phyloP scores from a whole-genome alignment of 495 filamentous ascomycete species.

The Chaetomium cochliodes region DNA sequence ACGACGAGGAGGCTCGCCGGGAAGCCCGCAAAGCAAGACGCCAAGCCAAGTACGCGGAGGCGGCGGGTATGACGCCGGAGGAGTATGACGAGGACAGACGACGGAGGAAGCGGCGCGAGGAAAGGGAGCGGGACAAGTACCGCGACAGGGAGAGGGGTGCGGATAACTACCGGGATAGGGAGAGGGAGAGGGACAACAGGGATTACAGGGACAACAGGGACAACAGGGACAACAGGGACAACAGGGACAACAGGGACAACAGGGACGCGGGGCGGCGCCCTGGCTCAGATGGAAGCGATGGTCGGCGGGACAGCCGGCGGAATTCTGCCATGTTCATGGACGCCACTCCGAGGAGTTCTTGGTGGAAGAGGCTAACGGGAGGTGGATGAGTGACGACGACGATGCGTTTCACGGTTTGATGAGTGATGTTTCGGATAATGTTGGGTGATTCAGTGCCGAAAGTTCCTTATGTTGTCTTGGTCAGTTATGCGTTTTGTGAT shows the following conservation, averaged over 20 bases:
- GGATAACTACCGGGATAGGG: slow-evolving; percentile 9
- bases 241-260: no score
- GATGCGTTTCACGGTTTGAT: slow-evolving; percentile 6
- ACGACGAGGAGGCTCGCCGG: slow-evolving; percentile 48
- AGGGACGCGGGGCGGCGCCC: slow-evolving; percentile 35
- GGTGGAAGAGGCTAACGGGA: slow-evolving; percentile 51
- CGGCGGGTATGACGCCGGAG: slow-evolving; percentile 28
- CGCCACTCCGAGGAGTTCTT: slow-evolving; percentile 51
- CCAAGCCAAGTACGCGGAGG: slow-evolving; percentile 46
- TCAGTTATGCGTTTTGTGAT: background rate
- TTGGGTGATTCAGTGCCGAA: background rate
- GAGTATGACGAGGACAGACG: slow-evolving; percentile 48
- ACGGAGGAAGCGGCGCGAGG: slow-evolving; percentile 47
- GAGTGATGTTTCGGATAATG: background rate
- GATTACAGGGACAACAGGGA: no score
- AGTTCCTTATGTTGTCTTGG: background rate
- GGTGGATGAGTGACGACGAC: slow-evolving; percentile 18
- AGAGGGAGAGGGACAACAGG: slow-evolving; percentile 12
- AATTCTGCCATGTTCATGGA: slow-evolving; percentile 43
- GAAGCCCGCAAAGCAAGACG: slow-evolving; percentile 47
- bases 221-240: slow-evolving; percentile 2
- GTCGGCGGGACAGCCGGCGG: slow-evolving; percentile 38
- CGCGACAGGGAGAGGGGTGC: slow-evolving; percentile 19
- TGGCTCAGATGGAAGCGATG: slow-evolving; percentile 47
- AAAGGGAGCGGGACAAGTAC: slow-evolving; percentile 28